A percentile compares a stretch with the other conserved stretches of the same genome.
Evolutionary conservation across 23 red algal species (phyloP).

Genomic region (Agarophyton chilense): DNA sequence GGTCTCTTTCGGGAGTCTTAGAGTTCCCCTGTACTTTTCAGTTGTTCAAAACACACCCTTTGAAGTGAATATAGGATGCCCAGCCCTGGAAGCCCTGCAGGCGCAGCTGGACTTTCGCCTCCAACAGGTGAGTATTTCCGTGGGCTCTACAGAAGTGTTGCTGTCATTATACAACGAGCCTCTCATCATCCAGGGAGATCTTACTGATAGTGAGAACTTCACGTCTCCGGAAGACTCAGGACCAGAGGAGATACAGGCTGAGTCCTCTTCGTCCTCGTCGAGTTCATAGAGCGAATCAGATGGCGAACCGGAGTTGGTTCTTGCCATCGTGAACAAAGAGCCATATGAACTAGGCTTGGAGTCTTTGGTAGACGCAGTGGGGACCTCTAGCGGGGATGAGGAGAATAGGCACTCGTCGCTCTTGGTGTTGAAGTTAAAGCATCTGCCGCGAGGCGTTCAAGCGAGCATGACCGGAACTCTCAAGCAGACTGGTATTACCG

Average conservation of each 20-base stretch:
- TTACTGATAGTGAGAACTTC: slow-evolving; percentile 40
- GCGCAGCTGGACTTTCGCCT: slow-evolving; percentile 1
- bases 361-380: background rate
- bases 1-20: background rate
- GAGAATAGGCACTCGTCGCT: background rate
- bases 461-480: background rate
- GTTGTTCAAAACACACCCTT: slow-evolving; percentile 22
- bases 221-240: no score
- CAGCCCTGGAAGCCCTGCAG: no score
- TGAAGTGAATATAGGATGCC: background rate
- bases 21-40: background rate
- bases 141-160: background rate
- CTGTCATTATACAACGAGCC: background rate
- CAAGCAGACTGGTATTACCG: background rate
- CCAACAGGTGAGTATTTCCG: background rate
- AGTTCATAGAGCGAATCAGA: no score
- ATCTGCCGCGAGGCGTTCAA: background rate
- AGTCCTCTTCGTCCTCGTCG: no score
- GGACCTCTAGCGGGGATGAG: background rate
- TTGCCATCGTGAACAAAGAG: slow-evolving; percentile 6
- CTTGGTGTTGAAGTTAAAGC: background rate
- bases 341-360: slow-evolving; percentile 19
- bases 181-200: background rate
- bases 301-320: background rate
- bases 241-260: no score